Conservation (phyloP, 176 grass and related monocot genomes). For the Triticum timopheevii region DNA sequence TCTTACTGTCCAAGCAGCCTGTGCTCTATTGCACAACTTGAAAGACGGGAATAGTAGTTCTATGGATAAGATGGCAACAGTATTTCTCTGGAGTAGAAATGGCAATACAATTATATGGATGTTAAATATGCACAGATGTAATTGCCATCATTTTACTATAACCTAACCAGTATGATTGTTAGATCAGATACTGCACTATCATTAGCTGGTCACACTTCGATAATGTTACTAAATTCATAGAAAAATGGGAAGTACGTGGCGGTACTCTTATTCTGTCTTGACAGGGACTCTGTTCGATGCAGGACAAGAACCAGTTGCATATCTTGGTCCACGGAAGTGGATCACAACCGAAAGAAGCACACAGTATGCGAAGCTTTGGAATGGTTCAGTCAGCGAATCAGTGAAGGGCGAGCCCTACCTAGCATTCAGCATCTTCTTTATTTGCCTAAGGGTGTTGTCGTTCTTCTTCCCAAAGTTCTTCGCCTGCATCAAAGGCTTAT, state of each 20-base stretch:
- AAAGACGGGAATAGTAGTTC: neutral
- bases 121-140: constrained; percentile 3
- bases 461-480: constrained; percentile 60
- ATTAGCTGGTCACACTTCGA: neutral
- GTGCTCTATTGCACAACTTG: neutral
- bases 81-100: neutral
- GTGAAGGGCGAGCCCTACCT: constrained; percentile 69
- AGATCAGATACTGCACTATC: neutral
- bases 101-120: neutral
- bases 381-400: constrained; percentile 53
- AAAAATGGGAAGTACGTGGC: neutral
- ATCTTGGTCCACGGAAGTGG: constrained; percentile 45
- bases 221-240: neutral
- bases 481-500: constrained; percentile 55
- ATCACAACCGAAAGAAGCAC: constrained; percentile 12
- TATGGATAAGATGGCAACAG: neutral
- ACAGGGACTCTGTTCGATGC: constrained; percentile 23
- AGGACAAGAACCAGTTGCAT: constrained; percentile 73
- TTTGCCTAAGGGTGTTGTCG: constrained; percentile 52
- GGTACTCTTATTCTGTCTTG: neutral
- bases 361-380: constrained; percentile 32
- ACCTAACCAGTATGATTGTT: neutral
- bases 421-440: constrained; percentile 66
- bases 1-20: constrained; percentile 5
- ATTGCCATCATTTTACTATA: neutral